Conservation (phyloP, 1,139 yeast species). For the Lodderomyces parapsilosis region DNA sequence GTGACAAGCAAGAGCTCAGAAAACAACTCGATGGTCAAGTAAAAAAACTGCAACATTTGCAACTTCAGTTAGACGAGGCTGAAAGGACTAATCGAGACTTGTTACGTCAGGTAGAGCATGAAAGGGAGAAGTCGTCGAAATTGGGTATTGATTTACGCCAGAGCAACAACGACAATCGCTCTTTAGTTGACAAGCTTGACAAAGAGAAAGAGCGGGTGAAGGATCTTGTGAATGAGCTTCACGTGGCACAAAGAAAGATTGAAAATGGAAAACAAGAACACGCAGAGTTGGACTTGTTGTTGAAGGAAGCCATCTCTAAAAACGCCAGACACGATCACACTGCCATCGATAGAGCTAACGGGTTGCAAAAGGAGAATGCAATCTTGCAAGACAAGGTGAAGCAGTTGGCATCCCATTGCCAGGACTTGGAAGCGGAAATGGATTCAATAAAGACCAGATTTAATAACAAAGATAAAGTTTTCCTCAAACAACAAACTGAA, state of each 20-base stretch:
- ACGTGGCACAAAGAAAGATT: conserved; percentile 2
- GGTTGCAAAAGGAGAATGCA: not conserved
- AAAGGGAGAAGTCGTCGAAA: not conserved
- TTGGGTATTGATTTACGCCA: not conserved
- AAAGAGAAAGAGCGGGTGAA: not conserved
- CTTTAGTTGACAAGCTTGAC: conserved; percentile 1
- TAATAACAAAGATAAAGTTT: conserved; percentile 5
- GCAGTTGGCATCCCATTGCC: not conserved
- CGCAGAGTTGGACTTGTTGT: conserved; percentile 5
- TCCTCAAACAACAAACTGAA: conserved; percentile 2
- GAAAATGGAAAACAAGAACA: conserved; percentile 1
- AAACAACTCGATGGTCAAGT: not conserved
- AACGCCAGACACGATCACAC: not conserved
- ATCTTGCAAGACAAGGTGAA: conserved; percentile 1
- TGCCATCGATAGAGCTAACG: not conserved
- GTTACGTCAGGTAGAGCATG: not conserved
- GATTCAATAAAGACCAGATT: conserved; percentile 3
- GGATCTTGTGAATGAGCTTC: conserved; percentile 6
- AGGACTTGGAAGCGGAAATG: conserved; percentile 1
- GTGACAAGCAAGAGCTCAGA: not conserved
- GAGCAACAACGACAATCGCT: conserved; percentile 2
- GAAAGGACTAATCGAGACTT: not conserved
- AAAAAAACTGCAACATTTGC: not conserved
- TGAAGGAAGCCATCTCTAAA: not conserved
- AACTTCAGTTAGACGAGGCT: not conserved